Evolutionary conservation across 1,284 basidiomycete genomes (phyloP).

Genomic region (Cutaneotrichosporon dermatis): DNA sequence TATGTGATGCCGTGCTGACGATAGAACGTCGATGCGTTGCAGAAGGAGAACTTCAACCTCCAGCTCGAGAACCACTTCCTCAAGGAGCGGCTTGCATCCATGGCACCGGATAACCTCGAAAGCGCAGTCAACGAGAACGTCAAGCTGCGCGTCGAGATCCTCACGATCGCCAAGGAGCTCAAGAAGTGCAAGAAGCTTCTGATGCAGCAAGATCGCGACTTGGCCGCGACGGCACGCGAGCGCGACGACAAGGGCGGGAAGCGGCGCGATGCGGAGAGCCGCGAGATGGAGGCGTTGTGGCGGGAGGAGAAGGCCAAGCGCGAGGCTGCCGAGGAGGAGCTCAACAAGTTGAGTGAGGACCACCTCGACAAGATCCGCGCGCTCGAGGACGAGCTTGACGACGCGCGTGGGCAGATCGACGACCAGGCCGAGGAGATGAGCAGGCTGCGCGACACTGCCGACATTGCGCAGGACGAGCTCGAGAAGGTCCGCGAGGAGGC

Average conservation of each 20-base stretch:
- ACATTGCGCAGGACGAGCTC: conserved; percentile 57
- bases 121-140: conserved; percentile 89
- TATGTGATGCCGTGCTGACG: background rate
- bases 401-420: conserved; percentile 52
- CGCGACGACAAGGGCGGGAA: conserved; percentile 37
- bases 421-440: conserved; percentile 60
- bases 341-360: conserved; percentile 55
- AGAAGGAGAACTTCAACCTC: conserved; percentile 92
- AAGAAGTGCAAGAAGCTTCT: conserved; percentile 88
- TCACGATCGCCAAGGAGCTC: conserved; percentile 83
- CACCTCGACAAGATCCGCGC: conserved; percentile 61
- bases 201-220: conserved; percentile 71
- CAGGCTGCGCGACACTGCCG: conserved; percentile 51
- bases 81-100: conserved; percentile 74
- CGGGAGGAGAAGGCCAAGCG: conserved; percentile 41
- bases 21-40: conserved; percentile 85
- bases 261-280: conserved; percentile 17
- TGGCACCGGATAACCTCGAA: conserved; percentile 87
- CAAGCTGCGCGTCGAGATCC: conserved; percentile 86
- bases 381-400: conserved; percentile 64
- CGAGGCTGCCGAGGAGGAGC: conserved; percentile 26
- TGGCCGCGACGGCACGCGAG: conserved; percentile 62
- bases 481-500: conserved; percentile 58
- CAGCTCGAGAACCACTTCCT: conserved; percentile 90
- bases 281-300: conserved; percentile 35